Evolutionary conservation across 306 rosid species (phyloP).

Genomic region (Vachellia collinsii): DNA sequence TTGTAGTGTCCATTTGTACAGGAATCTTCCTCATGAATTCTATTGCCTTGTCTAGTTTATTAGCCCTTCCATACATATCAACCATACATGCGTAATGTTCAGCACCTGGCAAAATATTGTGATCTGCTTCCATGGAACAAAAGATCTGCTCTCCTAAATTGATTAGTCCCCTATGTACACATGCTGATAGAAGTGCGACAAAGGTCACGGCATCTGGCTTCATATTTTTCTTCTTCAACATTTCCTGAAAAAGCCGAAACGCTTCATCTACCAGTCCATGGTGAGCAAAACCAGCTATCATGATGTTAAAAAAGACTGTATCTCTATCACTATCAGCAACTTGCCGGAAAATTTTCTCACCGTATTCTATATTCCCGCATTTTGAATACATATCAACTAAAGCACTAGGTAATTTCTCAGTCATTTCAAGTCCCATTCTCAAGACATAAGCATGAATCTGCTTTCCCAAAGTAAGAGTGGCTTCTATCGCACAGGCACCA

Average conservation of each 20-base stretch:
- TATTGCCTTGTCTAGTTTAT: slow-evolving; percentile 60
- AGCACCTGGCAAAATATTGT: slow-evolving; percentile 56
- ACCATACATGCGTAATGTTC: slow-evolving; percentile 85
- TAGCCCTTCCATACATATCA: slow-evolving; percentile 82
- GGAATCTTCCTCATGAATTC: slow-evolving; percentile 64
- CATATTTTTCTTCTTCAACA: slow-evolving; percentile 54
- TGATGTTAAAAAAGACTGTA: slow-evolving; percentile 62
- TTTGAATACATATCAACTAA: slow-evolving; percentile 87
- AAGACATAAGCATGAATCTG: slow-evolving; percentile 69
- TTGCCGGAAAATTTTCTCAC: slow-evolving; percentile 53
- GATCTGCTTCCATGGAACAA: slow-evolving; percentile 59
- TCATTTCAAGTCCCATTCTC: slow-evolving; percentile 50
- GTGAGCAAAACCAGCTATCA: slow-evolving; percentile 82
- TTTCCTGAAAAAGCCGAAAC: slow-evolving; percentile 59
- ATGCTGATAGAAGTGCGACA: slow-evolving; percentile 75
- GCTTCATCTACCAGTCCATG: slow-evolving; percentile 69
- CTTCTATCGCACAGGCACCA: slow-evolving; percentile 73
- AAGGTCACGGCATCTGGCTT: slow-evolving; percentile 71
- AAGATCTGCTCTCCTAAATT: slow-evolving; percentile 67
- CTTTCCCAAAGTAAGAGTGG: slow-evolving; percentile 68
- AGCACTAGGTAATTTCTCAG: slow-evolving; percentile 62
- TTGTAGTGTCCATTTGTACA: slow-evolving; percentile 52
- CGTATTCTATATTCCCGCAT: slow-evolving; percentile 64
- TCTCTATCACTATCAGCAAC: slow-evolving; percentile 54
- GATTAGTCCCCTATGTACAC: slow-evolving; percentile 68